Percentiles rank a stretch among this genome's conserved stretches.
Evolutionary conservation across 768 basidiomycete genomes (phyloP).

Genomic region (Multifurca ochricompacta): DNA sequence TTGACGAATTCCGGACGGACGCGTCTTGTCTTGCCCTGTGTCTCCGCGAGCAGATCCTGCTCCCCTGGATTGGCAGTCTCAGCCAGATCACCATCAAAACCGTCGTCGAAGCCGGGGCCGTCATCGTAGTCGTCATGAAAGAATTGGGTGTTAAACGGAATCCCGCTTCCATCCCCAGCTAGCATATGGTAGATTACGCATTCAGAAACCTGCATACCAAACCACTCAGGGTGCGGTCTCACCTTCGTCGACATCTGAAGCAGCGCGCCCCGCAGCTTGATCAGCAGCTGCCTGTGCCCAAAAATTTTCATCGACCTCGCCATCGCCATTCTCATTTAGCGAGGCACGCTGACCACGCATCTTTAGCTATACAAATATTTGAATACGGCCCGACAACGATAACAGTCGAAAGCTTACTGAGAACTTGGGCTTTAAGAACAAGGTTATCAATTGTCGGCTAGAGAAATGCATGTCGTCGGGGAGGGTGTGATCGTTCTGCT

Average conservation of each 20-base stretch:
- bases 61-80: conserved; percentile 57
- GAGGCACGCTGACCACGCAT: conserved; percentile 71
- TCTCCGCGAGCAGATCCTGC: conserved; percentile 81
- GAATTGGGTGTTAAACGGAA: conserved; percentile 93
- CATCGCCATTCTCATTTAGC: conserved; percentile 57
- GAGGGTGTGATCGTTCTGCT: conserved; percentile 65
- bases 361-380: conserved; percentile 49
- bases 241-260: conserved; percentile 59
- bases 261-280: conserved; percentile 53
- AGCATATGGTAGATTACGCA: neutral
- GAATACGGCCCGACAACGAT: neutral
- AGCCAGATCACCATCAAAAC: conserved; percentile 48
- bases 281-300: conserved; percentile 95
- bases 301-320: conserved; percentile 92
- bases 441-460: conserved; percentile 76
- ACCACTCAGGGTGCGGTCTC: neutral
- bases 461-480: conserved; percentile 99
- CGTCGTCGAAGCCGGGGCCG: conserved; percentile 53
- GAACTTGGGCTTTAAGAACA: conserved; percentile 96
- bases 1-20: conserved; percentile 84
- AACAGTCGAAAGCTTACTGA: conserved; percentile 46
- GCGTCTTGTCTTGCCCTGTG: conserved; percentile 67
- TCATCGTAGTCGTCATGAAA: conserved; percentile 91
- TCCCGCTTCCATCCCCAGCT: conserved; percentile 44
- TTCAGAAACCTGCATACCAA: neutral